Conservation (phyloP, 345 rosid species). For the Cochlearia excelsa region DNA sequence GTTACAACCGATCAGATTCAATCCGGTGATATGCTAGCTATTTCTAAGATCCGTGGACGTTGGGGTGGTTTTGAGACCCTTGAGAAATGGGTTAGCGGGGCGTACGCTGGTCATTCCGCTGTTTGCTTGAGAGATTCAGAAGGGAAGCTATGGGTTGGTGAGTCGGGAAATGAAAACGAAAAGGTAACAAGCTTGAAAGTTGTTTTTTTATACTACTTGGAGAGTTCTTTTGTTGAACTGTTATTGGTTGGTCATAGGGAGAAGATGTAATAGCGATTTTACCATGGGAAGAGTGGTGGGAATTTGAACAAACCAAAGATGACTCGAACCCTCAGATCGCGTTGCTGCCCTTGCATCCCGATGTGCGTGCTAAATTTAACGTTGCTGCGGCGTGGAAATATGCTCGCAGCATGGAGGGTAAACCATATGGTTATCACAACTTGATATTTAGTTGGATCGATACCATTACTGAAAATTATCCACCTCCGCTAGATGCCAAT, state of each 20-base stretch:
- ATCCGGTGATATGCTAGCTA: slow-evolving; percentile 84
- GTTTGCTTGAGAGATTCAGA: slow-evolving; percentile 77
- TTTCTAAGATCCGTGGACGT: slow-evolving; percentile 86
- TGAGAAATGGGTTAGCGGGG: slow-evolving; percentile 98
- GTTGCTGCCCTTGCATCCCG: slow-evolving; percentile 86
- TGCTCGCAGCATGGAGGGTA: slow-evolving; percentile 78
- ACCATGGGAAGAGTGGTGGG: slow-evolving; percentile 99
- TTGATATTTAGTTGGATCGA: slow-evolving; percentile 98
- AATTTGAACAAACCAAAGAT: slow-evolving; percentile 80
- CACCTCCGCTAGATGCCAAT: slow-evolving; percentile 94
- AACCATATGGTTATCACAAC: slow-evolving; percentile 96
- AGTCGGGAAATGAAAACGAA: slow-evolving; percentile 93
- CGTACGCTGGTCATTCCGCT: slow-evolving; percentile 95
- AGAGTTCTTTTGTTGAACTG: slow-evolving; percentile 1
- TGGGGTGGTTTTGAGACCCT: slow-evolving; percentile 98
- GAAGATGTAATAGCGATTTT: slow-evolving; percentile 74
- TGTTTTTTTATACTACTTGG: neutral
- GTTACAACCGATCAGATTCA: slow-evolving; percentile 68
- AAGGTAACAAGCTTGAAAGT: slow-evolving; percentile 41
- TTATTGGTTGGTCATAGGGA: slow-evolving; percentile 48
- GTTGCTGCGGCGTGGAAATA: slow-evolving; percentile 93
- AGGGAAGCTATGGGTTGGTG: slow-evolving; percentile 96
- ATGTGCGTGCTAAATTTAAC: slow-evolving; percentile 74
- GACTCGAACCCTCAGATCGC: slow-evolving; percentile 91
- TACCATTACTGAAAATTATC: slow-evolving; percentile 76